Evolutionary conservation across 805 yeast species (phyloP).

Genomic region (Zygoascus tannicola): DNA sequence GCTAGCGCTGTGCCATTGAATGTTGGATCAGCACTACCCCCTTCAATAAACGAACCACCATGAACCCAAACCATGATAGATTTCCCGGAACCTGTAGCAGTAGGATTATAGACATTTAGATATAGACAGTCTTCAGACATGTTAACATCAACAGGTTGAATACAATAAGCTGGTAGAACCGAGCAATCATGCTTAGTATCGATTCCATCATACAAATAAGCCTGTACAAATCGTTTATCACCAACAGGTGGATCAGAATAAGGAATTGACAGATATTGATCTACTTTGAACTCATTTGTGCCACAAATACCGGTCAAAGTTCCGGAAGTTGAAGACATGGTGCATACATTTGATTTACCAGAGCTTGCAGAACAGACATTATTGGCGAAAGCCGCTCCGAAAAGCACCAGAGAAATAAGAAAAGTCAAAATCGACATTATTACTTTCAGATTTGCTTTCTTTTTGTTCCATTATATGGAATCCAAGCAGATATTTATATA

Average conservation of each 20-base stretch:
- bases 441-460: no score
- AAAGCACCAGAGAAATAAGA: no score
- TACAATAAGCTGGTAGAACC: constrained; percentile 23
- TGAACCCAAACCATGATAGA: constrained; percentile 30
- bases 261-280: constrained; percentile 17
- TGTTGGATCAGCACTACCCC: constrained; percentile 25
- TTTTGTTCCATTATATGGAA: no score
- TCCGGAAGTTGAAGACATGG: constrained; percentile 12
- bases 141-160: constrained; percentile 10
- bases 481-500: no score
- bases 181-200: constrained; percentile 15
- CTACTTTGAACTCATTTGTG: constrained; percentile 17
- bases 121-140: constrained; percentile 26
- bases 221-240: constrained; percentile 22
- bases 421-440: no score
- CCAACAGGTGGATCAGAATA: constrained; percentile 27
- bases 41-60: constrained; percentile 30
- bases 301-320: constrained; percentile 19
- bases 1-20: constrained; percentile 21
- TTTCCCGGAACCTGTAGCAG: constrained; percentile 3
- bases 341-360: not conserved
- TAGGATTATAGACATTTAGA: constrained; percentile 24
- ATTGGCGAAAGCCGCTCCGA: no score
- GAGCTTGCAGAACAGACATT: no score
- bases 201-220: constrained; percentile 12